Evolutionary conservation across 202 grass and related monocot species (phyloP).

Genomic region (Saccharum hybrid): DNA sequence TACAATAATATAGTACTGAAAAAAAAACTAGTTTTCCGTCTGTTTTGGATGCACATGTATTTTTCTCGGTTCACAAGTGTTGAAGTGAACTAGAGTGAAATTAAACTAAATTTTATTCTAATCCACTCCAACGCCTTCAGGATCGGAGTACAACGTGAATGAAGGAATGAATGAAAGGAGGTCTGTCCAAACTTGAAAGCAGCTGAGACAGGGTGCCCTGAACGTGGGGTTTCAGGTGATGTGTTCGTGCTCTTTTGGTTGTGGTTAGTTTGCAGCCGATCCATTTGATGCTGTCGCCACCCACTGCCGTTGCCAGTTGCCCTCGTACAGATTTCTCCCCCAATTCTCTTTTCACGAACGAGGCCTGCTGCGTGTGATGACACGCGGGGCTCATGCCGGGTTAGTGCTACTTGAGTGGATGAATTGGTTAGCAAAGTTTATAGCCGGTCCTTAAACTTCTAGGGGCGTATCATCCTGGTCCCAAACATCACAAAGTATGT

Average conservation of each 20-base stretch:
- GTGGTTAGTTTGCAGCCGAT: background rate
- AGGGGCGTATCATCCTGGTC: too few relatives aligned
- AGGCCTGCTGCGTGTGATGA: background rate
- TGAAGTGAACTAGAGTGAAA: too few relatives aligned
- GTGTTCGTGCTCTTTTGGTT: background rate
- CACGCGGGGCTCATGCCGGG: background rate
- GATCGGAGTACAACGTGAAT: background rate
- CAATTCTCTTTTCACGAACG: background rate
- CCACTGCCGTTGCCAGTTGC: background rate
- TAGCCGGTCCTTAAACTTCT: too few relatives aligned
- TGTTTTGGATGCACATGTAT: too few relatives aligned
- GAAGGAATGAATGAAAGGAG: background rate
- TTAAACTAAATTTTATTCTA: too few relatives aligned
- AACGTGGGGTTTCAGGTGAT: conserved; percentile 18
- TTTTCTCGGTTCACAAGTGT: too few relatives aligned
- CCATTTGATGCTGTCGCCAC: conserved; percentile 15
- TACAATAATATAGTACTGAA: too few relatives aligned
- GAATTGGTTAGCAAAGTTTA: background rate
- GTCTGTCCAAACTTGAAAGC: background rate
- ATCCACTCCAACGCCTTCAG: background rate
- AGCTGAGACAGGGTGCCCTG: background rate
- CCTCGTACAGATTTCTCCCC: background rate
- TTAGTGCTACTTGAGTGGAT: conserved; percentile 33
- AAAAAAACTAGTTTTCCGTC: background rate
- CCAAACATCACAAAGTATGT: too few relatives aligned